Evolutionary conservation across 371 early-diverging fungal species (phyloP).

Genomic region (Apophysomyces ossiformis): DNA sequence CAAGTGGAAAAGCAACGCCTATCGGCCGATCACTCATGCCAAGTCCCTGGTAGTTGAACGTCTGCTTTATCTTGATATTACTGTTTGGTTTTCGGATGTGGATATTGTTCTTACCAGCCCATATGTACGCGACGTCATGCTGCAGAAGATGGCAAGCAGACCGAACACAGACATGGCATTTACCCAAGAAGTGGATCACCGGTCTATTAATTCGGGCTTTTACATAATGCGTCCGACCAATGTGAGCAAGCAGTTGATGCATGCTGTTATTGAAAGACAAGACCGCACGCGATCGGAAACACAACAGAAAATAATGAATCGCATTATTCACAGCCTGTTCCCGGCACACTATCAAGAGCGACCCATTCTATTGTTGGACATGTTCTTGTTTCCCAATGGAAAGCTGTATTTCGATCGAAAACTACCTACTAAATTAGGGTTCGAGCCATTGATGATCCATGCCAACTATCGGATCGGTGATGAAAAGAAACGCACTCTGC

Average conservation of each 20-base stretch:
- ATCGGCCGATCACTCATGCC: constrained; percentile 41
- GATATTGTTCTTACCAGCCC: constrained; percentile 1
- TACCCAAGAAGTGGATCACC: constrained; percentile 27
- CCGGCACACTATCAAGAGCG: constrained; percentile 1
- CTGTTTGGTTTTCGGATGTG: constrained; percentile 3
- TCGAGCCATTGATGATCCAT: constrained; percentile 31
- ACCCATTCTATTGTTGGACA: constrained; percentile 22
- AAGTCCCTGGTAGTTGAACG: constrained; percentile 45
- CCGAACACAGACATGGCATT: constrained; percentile 27
- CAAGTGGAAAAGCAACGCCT: constrained; percentile 30
- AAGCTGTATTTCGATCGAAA: constrained; percentile 23
- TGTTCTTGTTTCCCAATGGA: constrained; percentile 30
- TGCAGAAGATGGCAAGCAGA: constrained; percentile 19
- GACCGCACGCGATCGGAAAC: constrained; percentile 20
- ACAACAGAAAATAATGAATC: constrained; percentile 32
- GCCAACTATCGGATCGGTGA: constrained; percentile 28
- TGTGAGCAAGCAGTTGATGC: constrained; percentile 23
- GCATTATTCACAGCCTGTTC: constrained; percentile 1
- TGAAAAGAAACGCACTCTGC: constrained; percentile 18
- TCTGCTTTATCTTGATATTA: constrained; percentile 30
- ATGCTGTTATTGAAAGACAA: constrained; percentile 20
- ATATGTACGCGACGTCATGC: constrained; percentile 37
- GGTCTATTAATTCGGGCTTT: constrained; percentile 29
- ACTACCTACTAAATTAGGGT: constrained; percentile 14
- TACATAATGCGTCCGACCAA: constrained; percentile 25